These are phyloP conservation scores for Pholiota conissans DNA, from an alignment of 768 basidiomycete genomes.

Conservation along the genomic window DNA sequence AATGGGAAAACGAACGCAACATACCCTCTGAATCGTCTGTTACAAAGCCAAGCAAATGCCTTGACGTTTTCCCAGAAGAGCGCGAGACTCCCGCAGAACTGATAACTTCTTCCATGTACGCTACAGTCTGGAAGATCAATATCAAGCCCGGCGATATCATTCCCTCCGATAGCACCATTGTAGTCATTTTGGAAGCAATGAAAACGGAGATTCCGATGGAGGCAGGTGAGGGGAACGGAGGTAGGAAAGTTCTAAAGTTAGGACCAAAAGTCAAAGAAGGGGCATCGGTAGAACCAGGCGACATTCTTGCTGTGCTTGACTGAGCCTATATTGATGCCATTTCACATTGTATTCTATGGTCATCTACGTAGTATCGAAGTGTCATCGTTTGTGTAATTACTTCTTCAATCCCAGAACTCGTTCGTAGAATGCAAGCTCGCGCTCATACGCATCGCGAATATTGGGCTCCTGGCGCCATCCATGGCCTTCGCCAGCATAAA, in stretches of 20 bases:
- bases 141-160: constrained; percentile 43
- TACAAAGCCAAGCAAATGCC: not conserved
- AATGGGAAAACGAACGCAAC: constrained; percentile 36
- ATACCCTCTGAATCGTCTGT: not conserved
- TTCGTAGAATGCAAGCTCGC: constrained; percentile 52
- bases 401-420: not conserved
- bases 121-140: constrained; percentile 52
- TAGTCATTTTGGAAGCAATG: constrained; percentile 64
- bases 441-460: constrained; percentile 47
- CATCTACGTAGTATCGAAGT: no score
- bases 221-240: constrained; percentile 45
- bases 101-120: constrained; percentile 39
- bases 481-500: constrained; percentile 63
- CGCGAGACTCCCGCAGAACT: no score
- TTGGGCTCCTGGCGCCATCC: constrained; percentile 55
- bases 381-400: no score
- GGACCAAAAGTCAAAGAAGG: constrained; percentile 44
- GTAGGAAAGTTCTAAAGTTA: constrained; percentile 38
- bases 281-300: constrained; percentile 44
- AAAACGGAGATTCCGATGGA: constrained; percentile 58
- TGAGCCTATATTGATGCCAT: not conserved
- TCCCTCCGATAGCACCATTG: constrained; percentile 36
- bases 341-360: no score
- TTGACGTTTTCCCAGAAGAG: no score
- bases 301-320: constrained; percentile 34